These are phyloP conservation scores for Plantago coronopus DNA, from an alignment of 305 asterid genomes.

Conservation along the genomic window DNA sequence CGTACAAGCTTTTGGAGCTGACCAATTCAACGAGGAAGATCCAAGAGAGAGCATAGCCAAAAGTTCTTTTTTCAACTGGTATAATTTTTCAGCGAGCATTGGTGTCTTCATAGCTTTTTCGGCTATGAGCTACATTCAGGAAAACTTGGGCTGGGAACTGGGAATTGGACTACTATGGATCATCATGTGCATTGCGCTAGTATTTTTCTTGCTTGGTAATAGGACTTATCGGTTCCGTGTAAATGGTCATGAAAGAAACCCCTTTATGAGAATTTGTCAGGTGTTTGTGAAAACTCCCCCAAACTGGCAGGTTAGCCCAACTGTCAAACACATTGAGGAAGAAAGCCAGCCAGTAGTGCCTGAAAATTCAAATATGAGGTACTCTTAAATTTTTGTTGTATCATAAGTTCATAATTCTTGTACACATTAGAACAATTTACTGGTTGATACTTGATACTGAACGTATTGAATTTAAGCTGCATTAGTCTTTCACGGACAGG, in stretches of 20 bases:
- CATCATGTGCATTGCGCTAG: slow-evolving; percentile 22
- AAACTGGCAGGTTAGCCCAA: slow-evolving; percentile 11
- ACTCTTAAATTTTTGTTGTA: too few species aligned
- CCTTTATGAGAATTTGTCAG: slow-evolving; percentile 18
- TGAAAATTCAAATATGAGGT: too few species aligned
- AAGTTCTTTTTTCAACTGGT: too few species aligned
- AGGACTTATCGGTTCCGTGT: slow-evolving; percentile 20
- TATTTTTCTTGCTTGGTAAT: slow-evolving; percentile 22
- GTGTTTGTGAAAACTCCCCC: slow-evolving; percentile 20
- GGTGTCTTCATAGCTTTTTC: slow-evolving; percentile 13
- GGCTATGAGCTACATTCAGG: slow-evolving; percentile 30
- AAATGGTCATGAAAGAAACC: slow-evolving; percentile 16
- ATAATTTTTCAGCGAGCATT: neutral
- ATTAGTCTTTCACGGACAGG: slow-evolving; percentile 16
- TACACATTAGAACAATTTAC: too few species aligned
- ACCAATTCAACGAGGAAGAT: slow-evolving; percentile 31
- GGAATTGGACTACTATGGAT: slow-evolving; percentile 31
- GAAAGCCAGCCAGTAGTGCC: slow-evolving; percentile 19
- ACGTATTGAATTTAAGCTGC: too few species aligned
- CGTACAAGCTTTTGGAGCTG: slow-evolving; percentile 37
- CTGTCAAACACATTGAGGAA: neutral
- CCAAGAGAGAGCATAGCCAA: slow-evolving; percentile 19
- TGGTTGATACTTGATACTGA: too few species aligned
- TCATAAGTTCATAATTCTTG: too few species aligned
- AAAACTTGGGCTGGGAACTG: slow-evolving; percentile 31